Evolutionary conservation across 805 yeast genomes (phyloP).

Genomic region (Zygosaccharomyces kombuchaensis): DNA sequence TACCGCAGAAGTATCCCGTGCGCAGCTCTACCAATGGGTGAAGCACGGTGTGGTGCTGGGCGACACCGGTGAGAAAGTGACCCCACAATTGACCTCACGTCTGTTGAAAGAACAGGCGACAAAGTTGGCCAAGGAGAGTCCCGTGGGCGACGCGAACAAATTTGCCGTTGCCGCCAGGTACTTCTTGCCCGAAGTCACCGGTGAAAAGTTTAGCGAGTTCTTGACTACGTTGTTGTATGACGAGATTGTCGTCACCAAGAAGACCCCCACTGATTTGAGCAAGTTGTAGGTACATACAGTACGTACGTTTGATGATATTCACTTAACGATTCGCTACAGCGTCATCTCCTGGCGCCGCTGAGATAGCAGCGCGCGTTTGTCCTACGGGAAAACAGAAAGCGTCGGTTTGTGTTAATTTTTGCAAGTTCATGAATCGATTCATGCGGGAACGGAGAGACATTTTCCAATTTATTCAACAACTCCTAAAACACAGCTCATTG

Average conservation of each 20-base stretch:
- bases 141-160: slow-evolving; percentile 50
- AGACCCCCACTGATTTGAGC: slow-evolving; percentile 28
- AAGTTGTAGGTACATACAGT: slow-evolving; percentile 12
- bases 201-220: slow-evolving; percentile 69
- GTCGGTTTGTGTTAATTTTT: too few relatives aligned
- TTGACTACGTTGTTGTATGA: slow-evolving; percentile 74
- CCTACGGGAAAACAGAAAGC: too few relatives aligned
- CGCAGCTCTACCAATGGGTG: slow-evolving; percentile 81
- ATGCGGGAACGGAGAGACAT: too few relatives aligned
- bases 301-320: background rate
- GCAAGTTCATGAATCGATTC: too few relatives aligned
- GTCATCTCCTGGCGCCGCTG: too few relatives aligned
- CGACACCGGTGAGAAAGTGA: slow-evolving; percentile 54
- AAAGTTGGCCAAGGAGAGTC: slow-evolving; percentile 44
- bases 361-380: too few relatives aligned
- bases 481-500: too few relatives aligned
- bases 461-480: too few relatives aligned
- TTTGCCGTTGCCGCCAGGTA: slow-evolving; percentile 64
- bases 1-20: slow-evolving; percentile 81
- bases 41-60: slow-evolving; percentile 58
- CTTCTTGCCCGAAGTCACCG: slow-evolving; percentile 68
- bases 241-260: slow-evolving; percentile 41
- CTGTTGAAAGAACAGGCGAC: slow-evolving; percentile 60
- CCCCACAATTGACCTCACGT: slow-evolving; percentile 53
- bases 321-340: background rate